Percentiles rank a stretch among this genome's conserved stretches.
phyloP scores from a whole-genome alignment of 148 eudicot genomes.

The Pharnaceum exiguum region DNA sequence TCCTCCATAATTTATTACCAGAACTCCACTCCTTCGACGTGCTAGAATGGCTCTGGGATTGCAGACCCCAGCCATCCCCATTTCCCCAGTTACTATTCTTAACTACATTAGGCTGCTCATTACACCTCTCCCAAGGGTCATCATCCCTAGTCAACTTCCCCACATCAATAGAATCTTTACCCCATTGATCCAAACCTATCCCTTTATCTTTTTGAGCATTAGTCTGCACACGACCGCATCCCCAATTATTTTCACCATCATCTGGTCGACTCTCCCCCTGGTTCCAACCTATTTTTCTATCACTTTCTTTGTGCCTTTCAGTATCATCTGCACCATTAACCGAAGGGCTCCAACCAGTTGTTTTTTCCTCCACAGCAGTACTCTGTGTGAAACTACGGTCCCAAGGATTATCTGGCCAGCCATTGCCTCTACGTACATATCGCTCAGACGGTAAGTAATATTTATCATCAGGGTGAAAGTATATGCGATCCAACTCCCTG shows the following conservation, averaged over 20 bases:
- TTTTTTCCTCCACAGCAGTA: constrained; percentile 15
- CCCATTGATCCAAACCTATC: constrained; percentile 29
- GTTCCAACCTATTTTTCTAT: constrained; percentile 29
- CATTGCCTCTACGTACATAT: constrained; percentile 6
- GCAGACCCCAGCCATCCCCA: constrained; percentile 25
- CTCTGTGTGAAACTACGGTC: constrained; percentile 25
- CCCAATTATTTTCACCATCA: constrained; percentile 40
- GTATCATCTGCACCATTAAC: constrained; percentile 15
- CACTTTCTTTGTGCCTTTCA: too few species aligned
- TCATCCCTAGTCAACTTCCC: constrained; percentile 12
- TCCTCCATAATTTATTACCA: constrained; percentile 21
- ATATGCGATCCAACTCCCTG: constrained; percentile 40
- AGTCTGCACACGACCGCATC: constrained; percentile 23
- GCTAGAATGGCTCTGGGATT: constrained; percentile 2
- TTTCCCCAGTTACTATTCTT: constrained; percentile 31
- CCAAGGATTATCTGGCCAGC: constrained; percentile 34
- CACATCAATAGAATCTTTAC: constrained; percentile 9
- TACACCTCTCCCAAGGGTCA: constrained; percentile 33
- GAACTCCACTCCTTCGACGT: constrained; percentile 8
- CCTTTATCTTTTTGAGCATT: constrained; percentile 16
- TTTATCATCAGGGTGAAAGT: constrained; percentile 54
- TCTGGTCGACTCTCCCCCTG: constrained; percentile 15
- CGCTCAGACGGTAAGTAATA: constrained; percentile 20
- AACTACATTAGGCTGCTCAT: background rate
- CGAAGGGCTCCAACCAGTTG: constrained; percentile 31